Evolutionary conservation across 2,329 filamentous ascomycete genomes (phyloP), one percentile per base, ranked within the genome.

Genomic region (Fusarium concolor): DNA sequence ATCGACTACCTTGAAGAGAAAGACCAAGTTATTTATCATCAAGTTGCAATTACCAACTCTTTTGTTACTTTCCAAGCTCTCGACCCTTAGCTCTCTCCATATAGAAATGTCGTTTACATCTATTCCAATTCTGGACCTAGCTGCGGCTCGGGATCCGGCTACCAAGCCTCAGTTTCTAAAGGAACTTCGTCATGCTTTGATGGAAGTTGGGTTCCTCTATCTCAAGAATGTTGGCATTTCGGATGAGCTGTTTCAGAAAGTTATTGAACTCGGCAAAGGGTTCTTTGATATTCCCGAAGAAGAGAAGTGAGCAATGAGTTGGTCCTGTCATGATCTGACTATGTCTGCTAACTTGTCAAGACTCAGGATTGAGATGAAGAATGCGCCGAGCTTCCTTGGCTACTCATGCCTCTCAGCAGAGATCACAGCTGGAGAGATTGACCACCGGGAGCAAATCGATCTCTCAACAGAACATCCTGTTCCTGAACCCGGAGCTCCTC

Each of bases 181-280:
- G 1, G 84, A 92, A 54, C 84, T 97, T 31, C 90, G 91, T 17
- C 83, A 91, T 78, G 92, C 92, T 0, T 81, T 97, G 31, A 87
- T 97, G 73, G 91, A 95, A 76, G 92, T 96, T n/a, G 93, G 93
- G 3, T 97, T 97, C 74, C 78, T 96, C 22, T 97, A 97, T 75
- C 86, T 97, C 64, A 90, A 90, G 75, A 94, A 96, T 74, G 90
- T 92, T 4, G 91, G 90, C 22, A 89, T 95, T 50, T 83, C 90
- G 7, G 85, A 90, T 17, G 81, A 86, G 38, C 80, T 95, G 52
- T 88, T 92, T 71, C 75, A 86, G 24, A 79, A 85, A 64, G 92
- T 95, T 26, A 88, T 93, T 53, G 74, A 80, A 4, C 85, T 93
- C 73, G 92, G 91, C 43, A 87, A 87, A 54, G 83, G 80, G 0